Conservation (phyloP, 2,329 filamentous ascomycete genomes). For the Xylariaceae sp. region DNA sequence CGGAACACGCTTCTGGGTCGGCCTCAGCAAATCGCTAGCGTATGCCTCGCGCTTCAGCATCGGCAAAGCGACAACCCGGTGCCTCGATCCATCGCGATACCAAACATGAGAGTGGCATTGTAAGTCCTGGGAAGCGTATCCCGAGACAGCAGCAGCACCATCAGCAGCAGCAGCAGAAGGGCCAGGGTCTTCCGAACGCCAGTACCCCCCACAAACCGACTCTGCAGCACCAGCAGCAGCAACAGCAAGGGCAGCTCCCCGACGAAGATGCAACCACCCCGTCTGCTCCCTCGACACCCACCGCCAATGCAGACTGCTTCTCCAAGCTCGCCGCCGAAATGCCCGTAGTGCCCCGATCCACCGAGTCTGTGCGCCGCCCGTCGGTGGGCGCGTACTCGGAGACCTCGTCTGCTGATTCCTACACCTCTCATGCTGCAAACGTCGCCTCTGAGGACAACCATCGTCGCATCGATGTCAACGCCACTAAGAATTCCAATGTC, state of each 20-base stretch:
- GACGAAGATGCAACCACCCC: constrained; percentile 32
- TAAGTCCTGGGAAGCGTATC: constrained; percentile 66
- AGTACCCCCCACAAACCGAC: constrained; percentile 20
- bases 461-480: constrained; percentile 65
- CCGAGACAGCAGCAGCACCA: constrained; percentile 23
- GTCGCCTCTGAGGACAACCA: constrained; percentile 45
- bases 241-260: constrained; percentile 22
- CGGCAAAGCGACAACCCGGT: constrained; percentile 58
- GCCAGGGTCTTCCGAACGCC: constrained; percentile 41
- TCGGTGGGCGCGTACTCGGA: constrained; percentile 47
- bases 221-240: constrained; percentile 21
- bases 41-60: constrained; percentile 58
- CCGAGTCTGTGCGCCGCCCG: constrained; percentile 35
- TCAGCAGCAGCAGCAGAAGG: constrained; percentile 37
- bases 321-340: constrained; percentile 36
- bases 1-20: constrained; percentile 42
- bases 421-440: constrained; percentile 36
- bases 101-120: constrained; percentile 82
- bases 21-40: constrained; percentile 38
- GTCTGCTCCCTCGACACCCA: constrained; percentile 34
- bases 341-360: constrained; percentile 38
- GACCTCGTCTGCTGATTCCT: constrained; percentile 50
- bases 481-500: constrained; percentile 60
- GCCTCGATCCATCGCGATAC: constrained; percentile 61
- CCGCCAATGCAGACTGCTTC: constrained; percentile 35